These are phyloP conservation scores for Bacterosira constricta DNA, from an alignment of 108 stramenopile species.

Conservation along the genomic window DNA sequence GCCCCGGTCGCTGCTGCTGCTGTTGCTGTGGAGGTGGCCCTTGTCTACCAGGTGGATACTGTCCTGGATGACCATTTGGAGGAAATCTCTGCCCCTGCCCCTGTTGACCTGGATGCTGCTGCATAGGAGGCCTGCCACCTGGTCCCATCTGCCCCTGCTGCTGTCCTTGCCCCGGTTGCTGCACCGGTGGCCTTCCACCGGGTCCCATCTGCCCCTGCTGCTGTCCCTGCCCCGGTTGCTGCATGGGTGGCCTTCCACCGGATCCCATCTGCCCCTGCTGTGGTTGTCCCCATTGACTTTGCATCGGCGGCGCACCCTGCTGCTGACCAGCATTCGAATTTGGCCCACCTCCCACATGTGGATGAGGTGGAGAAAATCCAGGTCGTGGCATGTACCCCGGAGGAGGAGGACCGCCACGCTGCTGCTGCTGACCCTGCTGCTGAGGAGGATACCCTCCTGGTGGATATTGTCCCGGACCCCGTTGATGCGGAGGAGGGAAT, in stretches of 20 bases:
- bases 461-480: constrained; percentile 13
- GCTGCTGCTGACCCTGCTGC: constrained; percentile 10
- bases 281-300: constrained; percentile 51
- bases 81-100: constrained; percentile 26
- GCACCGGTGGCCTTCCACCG: constrained; percentile 5
- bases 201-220: neutral
- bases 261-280: neutral
- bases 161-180: constrained; percentile 2
- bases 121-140: too few species aligned
- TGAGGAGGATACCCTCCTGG: constrained; percentile 30
- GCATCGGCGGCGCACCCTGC: constrained; percentile 35
- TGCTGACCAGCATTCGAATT: constrained; percentile 34
- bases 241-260: constrained; percentile 13
- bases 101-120: constrained; percentile 11
- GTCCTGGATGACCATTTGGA: constrained; percentile 14
- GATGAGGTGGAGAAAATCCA: constrained; percentile 41
- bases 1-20: constrained; percentile 20
- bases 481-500: constrained; percentile 4
- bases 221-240: constrained; percentile 13
- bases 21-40: constrained; percentile 12
- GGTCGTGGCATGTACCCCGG: constrained; percentile 42
- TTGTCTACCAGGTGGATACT: constrained; percentile 17
- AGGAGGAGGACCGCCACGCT: constrained; percentile 7
- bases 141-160: constrained; percentile 2
- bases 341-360: constrained; percentile 30